Percentiles rank a stretch among this genome's conserved stretches.
Conservation (phyloP, 805 yeast species). For the Candida railenensis region DNA sequence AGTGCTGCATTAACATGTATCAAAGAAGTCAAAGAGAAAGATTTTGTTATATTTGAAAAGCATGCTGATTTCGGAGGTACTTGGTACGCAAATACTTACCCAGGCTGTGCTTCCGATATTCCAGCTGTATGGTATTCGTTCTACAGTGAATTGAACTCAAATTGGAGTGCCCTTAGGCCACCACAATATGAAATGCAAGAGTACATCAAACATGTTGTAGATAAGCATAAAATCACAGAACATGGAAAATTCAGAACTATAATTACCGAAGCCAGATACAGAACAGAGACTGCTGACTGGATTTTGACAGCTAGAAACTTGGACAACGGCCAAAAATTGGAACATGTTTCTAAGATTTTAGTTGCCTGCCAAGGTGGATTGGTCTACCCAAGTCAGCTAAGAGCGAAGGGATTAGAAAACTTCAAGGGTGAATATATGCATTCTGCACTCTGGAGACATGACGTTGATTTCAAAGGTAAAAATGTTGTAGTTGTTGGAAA, state of each 20-base stretch:
- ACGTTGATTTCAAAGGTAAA: constrained; percentile 30
- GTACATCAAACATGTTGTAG: constrained; percentile 32
- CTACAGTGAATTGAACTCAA: constrained; percentile 29
- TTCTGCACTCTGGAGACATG: constrained; percentile 38
- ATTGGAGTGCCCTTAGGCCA: constrained; percentile 39
- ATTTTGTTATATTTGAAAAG: constrained; percentile 36
- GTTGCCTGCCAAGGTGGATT: constrained; percentile 34
- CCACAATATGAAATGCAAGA: constrained; percentile 44
- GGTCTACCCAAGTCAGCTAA: constrained; percentile 32
- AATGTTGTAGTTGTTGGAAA: constrained; percentile 40
- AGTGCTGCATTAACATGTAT: constrained; percentile 27
- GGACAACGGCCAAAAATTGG: constrained; percentile 27
- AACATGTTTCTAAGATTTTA: constrained; percentile 28
- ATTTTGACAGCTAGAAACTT: constrained; percentile 23
- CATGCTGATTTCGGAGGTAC: constrained; percentile 42
- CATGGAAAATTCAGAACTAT: constrained; percentile 22
- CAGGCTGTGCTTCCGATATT: constrained; percentile 45
- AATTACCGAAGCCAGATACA: constrained; percentile 19
- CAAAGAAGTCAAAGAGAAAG: constrained; percentile 25
- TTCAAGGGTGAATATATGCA: constrained; percentile 41
- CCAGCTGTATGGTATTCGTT: constrained; percentile 43
- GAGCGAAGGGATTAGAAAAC: constrained; percentile 30
- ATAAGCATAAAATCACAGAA: constrained; percentile 22
- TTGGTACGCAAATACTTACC: constrained; percentile 46
- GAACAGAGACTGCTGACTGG: constrained; percentile 28